These are phyloP conservation scores for Collybia sp. DNA, from an alignment of 768 basidiomycete species.

Conservation along the genomic window DNA sequence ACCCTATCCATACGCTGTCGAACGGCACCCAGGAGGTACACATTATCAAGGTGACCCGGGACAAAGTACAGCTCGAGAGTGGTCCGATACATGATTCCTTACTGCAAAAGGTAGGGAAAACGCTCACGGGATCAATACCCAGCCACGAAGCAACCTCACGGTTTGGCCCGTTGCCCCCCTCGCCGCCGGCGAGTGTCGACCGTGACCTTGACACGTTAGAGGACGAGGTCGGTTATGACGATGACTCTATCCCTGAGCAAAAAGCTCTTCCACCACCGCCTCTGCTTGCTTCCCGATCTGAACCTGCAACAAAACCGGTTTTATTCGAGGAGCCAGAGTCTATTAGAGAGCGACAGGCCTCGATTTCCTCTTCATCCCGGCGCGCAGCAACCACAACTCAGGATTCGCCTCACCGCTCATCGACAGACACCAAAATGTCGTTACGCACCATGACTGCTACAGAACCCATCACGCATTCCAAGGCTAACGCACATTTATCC, in stretches of 20 bases:
- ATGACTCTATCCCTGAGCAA: background rate
- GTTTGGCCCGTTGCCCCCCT: constrained; percentile 23
- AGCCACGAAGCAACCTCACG: constrained; percentile 10
- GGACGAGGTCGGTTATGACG: background rate
- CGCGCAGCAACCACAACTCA: constrained; percentile 11
- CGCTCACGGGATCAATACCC: constrained; percentile 21
- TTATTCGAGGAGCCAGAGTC: constrained; percentile 28
- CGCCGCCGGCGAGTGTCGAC: constrained; percentile 29
- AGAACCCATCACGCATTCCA: constrained; percentile 11
- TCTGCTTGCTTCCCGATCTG: constrained; percentile 10
- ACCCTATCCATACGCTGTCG: constrained; percentile 26
- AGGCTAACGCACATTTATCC: constrained; percentile 18
- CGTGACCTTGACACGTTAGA: constrained; percentile 11
- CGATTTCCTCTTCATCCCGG: constrained; percentile 23
- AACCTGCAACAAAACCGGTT: constrained; percentile 10
- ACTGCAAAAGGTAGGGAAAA: constrained; percentile 27
- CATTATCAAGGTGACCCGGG: constrained; percentile 48
- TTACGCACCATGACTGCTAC: constrained; percentile 20
- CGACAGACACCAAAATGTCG: constrained; percentile 45
- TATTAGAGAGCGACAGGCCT: constrained; percentile 14
- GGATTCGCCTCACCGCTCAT: constrained; percentile 38
- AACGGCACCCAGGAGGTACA: constrained; percentile 41
- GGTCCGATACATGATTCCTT: constrained; percentile 27
- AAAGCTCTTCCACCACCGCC: constrained; percentile 3
- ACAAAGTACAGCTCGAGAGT: constrained; percentile 38